Evolutionary conservation across 139 green algal genomes (phyloP).

Genomic region (Nannochloris sp.): DNA sequence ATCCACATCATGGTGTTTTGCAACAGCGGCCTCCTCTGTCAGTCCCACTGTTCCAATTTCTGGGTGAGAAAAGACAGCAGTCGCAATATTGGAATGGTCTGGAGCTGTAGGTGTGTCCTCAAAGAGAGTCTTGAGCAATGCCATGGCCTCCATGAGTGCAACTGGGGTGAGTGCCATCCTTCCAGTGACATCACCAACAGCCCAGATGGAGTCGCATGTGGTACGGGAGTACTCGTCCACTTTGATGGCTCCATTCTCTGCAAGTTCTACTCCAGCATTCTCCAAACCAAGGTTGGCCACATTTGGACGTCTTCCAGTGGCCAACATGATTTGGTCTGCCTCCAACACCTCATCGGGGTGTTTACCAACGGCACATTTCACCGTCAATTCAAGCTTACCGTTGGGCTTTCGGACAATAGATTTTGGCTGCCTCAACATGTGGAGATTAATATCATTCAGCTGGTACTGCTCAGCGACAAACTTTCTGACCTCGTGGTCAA

Average conservation of each 20-base stretch:
- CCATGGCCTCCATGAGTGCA: slow-evolving; percentile 96
- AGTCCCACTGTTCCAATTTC: slow-evolving; percentile 83
- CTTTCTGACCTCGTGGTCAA: slow-evolving; percentile 38
- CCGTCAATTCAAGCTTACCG: slow-evolving; percentile 2
- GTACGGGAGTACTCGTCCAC: slow-evolving; percentile 86
- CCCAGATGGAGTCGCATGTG: slow-evolving; percentile 74
- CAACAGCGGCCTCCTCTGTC: slow-evolving; percentile 78
- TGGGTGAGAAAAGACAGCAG: slow-evolving; percentile 83
- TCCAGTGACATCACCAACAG: slow-evolving; percentile 92
- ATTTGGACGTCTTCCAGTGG: slow-evolving; percentile 29
- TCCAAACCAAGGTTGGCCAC: slow-evolving; percentile 33
- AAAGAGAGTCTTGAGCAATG: slow-evolving; percentile 79
- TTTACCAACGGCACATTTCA: background rate
- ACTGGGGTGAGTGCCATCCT: slow-evolving; percentile 91
- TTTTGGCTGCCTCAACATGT: slow-evolving; percentile 6
- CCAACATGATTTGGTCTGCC: slow-evolving; percentile 26
- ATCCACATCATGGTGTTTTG: slow-evolving; percentile 62
- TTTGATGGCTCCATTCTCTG: slow-evolving; percentile 48
- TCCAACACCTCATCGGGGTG: slow-evolving; percentile 4
- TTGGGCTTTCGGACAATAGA: background rate
- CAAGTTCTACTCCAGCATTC: slow-evolving; percentile 55
- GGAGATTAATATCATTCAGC: slow-evolving; percentile 14
- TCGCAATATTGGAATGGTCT: slow-evolving; percentile 67
- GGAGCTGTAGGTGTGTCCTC: slow-evolving; percentile 65
- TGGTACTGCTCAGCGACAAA: slow-evolving; percentile 32